Conservation (phyloP, 768 basidiomycete genomes). For the Leccinellum albellum region DNA sequence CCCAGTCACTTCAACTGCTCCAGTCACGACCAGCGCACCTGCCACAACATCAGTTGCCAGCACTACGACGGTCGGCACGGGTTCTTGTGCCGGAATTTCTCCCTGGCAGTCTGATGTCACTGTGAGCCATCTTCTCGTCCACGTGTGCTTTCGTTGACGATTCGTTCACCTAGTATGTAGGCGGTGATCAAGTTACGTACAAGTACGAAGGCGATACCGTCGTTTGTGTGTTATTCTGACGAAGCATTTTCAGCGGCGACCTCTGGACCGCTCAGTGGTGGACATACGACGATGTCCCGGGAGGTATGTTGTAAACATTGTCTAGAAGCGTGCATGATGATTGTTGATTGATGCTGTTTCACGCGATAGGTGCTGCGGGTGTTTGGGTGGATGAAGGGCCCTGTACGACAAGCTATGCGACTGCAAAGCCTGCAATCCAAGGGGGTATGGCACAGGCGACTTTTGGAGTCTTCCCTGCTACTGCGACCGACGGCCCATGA, state of each 20-base stretch:
- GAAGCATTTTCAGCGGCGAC: conserved; percentile 34
- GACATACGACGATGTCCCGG: conserved; percentile 38
- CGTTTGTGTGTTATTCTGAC: not conserved
- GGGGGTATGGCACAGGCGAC: not conserved
- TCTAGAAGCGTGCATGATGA: not conserved
- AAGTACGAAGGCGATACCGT: conserved; percentile 27
- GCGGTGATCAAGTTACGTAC: conserved; percentile 43
- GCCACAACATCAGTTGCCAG: conserved; percentile 3
- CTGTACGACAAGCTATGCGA: conserved; percentile 8
- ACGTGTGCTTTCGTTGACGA: not conserved
- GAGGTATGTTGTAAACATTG: conserved; percentile 20
- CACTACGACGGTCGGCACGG: conserved; percentile 5
- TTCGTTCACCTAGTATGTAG: conserved; percentile 36
- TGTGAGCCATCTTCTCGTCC: conserved; percentile 27
- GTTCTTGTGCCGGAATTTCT: conserved; percentile 41
- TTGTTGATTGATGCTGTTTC: not conserved
- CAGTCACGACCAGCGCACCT: conserved; percentile 5
- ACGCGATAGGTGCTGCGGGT: conserved; percentile 10
- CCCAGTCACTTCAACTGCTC: conserved; percentile 19
- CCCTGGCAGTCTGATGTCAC: conserved; percentile 40
- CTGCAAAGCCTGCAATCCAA: not conserved
- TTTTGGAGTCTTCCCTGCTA: conserved; percentile 1
- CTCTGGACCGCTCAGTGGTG: conserved; percentile 52
- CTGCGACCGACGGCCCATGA: not conserved
- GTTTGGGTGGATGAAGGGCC: conserved; percentile 16